Percentiles rank a stretch among this genome's conserved stretches.
Conservation (phyloP, 1,284 basidiomycete genomes). For the Coniophora puteana region DNA sequence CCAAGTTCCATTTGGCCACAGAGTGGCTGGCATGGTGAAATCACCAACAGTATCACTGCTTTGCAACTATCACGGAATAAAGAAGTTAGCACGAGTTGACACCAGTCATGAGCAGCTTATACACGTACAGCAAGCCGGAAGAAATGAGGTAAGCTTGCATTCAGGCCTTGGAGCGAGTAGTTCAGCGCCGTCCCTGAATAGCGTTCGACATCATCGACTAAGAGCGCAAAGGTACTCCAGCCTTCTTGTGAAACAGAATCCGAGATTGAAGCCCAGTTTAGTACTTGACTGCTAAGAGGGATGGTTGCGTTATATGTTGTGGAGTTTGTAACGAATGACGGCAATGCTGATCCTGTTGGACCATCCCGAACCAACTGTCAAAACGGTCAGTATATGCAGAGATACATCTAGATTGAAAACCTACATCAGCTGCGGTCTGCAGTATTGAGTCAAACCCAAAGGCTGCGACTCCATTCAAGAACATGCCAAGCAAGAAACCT, state of each 20-base stretch:
- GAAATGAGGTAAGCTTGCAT: conserved; percentile 70
- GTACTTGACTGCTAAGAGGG: conserved; percentile 50
- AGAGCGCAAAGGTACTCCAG: conserved; percentile 78
- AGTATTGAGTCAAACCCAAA: conserved; percentile 81
- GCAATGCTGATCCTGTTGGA: conserved; percentile 62
- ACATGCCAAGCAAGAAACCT: conserved; percentile 80
- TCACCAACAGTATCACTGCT: conserved; percentile 58
- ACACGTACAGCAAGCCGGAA: conserved; percentile 78
- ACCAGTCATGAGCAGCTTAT: conserved; percentile 4
- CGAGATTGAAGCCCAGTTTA: conserved; percentile 62
- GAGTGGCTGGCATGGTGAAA: conserved; percentile 76
- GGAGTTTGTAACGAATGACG: conserved; percentile 72
- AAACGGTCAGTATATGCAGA: conserved; percentile 6
- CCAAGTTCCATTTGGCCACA: conserved; percentile 83
- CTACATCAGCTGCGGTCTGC: conserved; percentile 70
- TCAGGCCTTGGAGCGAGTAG: conserved; percentile 61
- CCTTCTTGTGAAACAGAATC: conserved; percentile 29
- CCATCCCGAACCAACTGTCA: conserved; percentile 71
- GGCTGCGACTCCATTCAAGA: conserved; percentile 72
- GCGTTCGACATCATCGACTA: conserved; percentile 84
- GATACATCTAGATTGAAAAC: conserved; percentile 20
- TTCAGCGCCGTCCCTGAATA: conserved; percentile 65
- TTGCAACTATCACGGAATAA: conserved; percentile 43
- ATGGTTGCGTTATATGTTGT: conserved; percentile 57
- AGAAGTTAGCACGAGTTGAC: conserved; percentile 6